phyloP scores from a whole-genome alignment of 495 filamentous ascomycete species.

The Xylaria flabelliformis region DNA sequence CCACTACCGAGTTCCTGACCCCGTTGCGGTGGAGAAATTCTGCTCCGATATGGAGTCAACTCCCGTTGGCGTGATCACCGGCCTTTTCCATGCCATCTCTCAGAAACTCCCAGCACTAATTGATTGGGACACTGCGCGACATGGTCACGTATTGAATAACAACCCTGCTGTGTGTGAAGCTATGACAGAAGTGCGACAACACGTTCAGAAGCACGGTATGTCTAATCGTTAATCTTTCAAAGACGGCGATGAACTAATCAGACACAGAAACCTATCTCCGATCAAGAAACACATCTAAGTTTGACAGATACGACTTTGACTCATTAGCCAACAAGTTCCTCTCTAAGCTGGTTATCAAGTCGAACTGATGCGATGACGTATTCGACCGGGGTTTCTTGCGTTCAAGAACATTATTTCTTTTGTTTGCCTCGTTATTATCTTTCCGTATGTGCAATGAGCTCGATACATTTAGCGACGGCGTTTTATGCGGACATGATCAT shows the following conservation, averaged over 20 bases:
- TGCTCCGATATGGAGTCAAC: conserved; percentile 93
- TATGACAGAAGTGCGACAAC: conserved; percentile 89
- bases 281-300: conserved; percentile 67
- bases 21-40: conserved; percentile 84
- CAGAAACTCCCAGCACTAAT: conserved; percentile 88
- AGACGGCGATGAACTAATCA: conserved; percentile 17
- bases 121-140: conserved; percentile 89
- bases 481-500: conserved; percentile 44
- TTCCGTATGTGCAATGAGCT: conserved; percentile 36
- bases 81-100: conserved; percentile 93
- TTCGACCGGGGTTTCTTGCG: conserved; percentile 20
- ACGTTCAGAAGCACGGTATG: conserved; percentile 85
- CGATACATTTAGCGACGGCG: conserved; percentile 44
- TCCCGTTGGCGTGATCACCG: conserved; percentile 91
- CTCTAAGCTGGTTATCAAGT: conserved; percentile 90
- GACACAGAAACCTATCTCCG: conserved; percentile 61
- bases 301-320: conserved; percentile 89
- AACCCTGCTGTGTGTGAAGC: conserved; percentile 90
- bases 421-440: conserved; percentile 36
- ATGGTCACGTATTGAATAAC: conserved; percentile 84
- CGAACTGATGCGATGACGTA: conserved; percentile 62
- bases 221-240: background rate
- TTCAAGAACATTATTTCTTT: conserved; percentile 29
- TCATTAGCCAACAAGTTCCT: conserved; percentile 93
- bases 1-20: conserved; percentile 87